These are phyloP conservation scores for Eremochloa ophiuroides DNA, from an alignment of 176 grass and related monocot genomes.

Conservation along the genomic window DNA sequence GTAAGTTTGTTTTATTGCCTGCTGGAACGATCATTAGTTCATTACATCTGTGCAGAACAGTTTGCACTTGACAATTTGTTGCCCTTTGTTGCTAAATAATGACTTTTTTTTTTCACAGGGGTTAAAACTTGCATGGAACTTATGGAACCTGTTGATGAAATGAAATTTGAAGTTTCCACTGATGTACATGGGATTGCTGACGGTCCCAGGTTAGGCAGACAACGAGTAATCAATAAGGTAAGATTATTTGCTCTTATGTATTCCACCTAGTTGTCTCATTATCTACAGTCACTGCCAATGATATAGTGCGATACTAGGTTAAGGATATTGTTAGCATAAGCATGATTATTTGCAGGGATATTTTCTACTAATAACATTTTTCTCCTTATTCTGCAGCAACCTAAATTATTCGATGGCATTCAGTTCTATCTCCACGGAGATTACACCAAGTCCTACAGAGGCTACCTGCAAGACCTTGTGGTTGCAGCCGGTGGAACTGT, in stretches of 20 bases:
- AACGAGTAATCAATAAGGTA: constrained; percentile 54
- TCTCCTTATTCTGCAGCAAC: constrained; percentile 41
- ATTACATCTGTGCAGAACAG: background rate
- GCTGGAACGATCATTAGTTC: background rate
- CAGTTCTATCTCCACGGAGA: constrained; percentile 77
- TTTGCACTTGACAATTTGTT: background rate
- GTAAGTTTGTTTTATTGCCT: constrained; percentile 42
- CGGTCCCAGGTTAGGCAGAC: constrained; percentile 70
- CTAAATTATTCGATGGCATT: constrained; percentile 51
- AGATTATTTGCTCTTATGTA: background rate
- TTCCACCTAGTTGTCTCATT: background rate
- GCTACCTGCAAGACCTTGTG: constrained; percentile 79
- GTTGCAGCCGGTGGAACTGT: constrained; percentile 54
- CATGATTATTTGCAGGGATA: background rate
- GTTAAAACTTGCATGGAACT: constrained; percentile 68
- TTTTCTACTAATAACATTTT: background rate
- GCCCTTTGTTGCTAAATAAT: constrained; percentile 14
- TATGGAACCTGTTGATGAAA: constrained; percentile 52
- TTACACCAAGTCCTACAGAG: constrained; percentile 54
- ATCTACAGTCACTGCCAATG: background rate
- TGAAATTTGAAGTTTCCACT: constrained; percentile 53
- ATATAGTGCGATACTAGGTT: background rate
- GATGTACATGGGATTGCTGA: constrained; percentile 68
- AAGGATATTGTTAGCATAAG: background rate
- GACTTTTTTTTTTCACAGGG: constrained; percentile 37